Base-by-base conservation (phyloP, 768 basidiomycete genomes). In the Lentinula lateritia region DNA sequence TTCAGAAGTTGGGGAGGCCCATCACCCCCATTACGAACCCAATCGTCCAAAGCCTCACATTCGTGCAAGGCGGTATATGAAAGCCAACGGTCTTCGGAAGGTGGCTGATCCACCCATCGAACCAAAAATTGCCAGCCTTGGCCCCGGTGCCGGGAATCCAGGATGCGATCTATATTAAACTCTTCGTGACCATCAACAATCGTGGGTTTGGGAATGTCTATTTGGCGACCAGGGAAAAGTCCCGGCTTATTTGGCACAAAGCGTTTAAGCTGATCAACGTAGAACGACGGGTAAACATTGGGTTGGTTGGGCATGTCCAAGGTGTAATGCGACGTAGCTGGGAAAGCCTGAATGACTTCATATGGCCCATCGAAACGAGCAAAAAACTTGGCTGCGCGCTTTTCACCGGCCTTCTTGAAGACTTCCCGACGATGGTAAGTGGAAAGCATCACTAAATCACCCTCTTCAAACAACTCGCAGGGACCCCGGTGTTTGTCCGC, bases 361-460 rank as follows among this genome's bases (percentile, higher is more conserved):
- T 72, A 72, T 0, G 70, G 71, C 0, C 75, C 69, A 56, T 80
- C 74, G 16, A 61, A 77, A 0, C 71, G 60, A 0, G 76, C 74
- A 69, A 82, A 75, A 58, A 80, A 79, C 53, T 82, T 82, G 0
- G 75, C 76, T 0, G 75, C 75, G 0, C 70, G 65, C 4, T 70
- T 67, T 2, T 70, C 65, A 0, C 72, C 74, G 15, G 63, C 58
- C 1, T 66, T 18, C 39, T 69, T 71, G 62, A 76, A 79, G 1
- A 75, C 67, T 0, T 65, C 62, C 0, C 67, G 65, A 0, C 70
- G 66, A 50, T 80, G 64, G 8, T 64, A 45, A 0, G 75, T 79
- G 0, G 75, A 74, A 0, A 81, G 64, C 64, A 76, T 65, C 1
- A 81, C 77, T 0, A 36, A 20, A 46, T 80, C 76, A 0, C 76